Conservation (phyloP, 345 rosid genomes). For the Kernera saxatilis region DNA sequence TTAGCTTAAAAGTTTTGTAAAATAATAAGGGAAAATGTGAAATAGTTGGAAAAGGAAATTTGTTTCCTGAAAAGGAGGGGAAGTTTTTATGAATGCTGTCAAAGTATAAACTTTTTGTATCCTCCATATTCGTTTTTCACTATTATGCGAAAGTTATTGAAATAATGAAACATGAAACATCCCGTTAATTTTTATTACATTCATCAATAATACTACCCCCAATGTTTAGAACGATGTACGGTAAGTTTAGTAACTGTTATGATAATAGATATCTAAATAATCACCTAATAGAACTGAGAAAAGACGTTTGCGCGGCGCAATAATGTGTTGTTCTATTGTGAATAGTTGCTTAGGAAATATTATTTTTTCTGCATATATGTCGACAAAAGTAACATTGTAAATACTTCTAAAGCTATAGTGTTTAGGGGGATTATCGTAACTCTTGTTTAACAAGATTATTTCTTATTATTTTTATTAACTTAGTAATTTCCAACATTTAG, state of each 20-base stretch:
- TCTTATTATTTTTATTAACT: not conserved
- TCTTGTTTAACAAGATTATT: not conserved
- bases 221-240: not conserved
- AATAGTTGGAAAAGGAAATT: not conserved
- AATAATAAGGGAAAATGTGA: not conserved
- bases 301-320: slow-evolving; percentile 18
- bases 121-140: slow-evolving; percentile 1
- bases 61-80: not conserved
- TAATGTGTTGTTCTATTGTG: not conserved
- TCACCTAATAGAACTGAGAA: not conserved
- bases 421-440: not conserved
- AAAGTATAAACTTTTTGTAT: not conserved
- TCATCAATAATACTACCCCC: not conserved
- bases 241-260: not conserved
- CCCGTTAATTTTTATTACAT: not conserved
- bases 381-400: not conserved
- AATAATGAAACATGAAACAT: not conserved
- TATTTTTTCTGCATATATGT: not conserved
- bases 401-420: not conserved
- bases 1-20: not conserved
- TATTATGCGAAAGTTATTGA: not conserved
- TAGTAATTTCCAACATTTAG: not conserved
- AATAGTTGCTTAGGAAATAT: not conserved
- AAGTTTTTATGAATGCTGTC: not conserved
- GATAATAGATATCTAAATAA: not conserved